Base-by-base conservation (phyloP, 1,139 yeast genomes). In the Scheffersomyces illinoinensis region DNA sequence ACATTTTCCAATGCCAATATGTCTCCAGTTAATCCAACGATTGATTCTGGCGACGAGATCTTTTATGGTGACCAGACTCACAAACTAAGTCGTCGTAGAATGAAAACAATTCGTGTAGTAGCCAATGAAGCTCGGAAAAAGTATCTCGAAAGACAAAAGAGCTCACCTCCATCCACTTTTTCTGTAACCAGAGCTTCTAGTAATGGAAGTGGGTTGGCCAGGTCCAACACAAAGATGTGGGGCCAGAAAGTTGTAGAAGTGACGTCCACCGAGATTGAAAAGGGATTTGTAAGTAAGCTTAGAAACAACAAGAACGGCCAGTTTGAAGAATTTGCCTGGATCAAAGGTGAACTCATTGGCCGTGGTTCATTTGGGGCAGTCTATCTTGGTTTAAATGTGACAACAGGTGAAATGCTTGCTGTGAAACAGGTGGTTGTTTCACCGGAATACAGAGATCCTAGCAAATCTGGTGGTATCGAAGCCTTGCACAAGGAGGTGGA, bases 371-470 rank as follows among this genome's bases (percentile, higher is more conserved):
- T 93, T 79, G 99, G 99, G n/a, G 89, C 91, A 53, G 99, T 96
- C 0, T 95, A 85, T 69, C 81, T 96, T 60, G 98, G 97, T 0
- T 82, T 96, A 68, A 96, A 96, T 72, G 96, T 93, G 18, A 95
- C 98, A 0, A 93, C 97, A 0, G 98, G 99, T 58, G 99, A 96
- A 68, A 93, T 96, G 97, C 88, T 96, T 76, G 99, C 99, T 0
- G 99, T 96, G 1, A 96, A 96, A 70, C 99, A 96, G 72, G 98
- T 95, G 5, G 87, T 85, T 56, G 90, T 90, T 5, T 89, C 92
- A 2, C 67, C 70, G 53, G 79, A 75, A 54, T 76, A 79, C 24
- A 59, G 66, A 19, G 68, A 66, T 54, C 82, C 55, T 54, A 76
- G 76, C 54, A 65, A 68, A 46, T 65, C 69, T 19, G 93, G 87